Conservation (phyloP, 257 asterid genomes). For the Apocynum venetum region DNA sequence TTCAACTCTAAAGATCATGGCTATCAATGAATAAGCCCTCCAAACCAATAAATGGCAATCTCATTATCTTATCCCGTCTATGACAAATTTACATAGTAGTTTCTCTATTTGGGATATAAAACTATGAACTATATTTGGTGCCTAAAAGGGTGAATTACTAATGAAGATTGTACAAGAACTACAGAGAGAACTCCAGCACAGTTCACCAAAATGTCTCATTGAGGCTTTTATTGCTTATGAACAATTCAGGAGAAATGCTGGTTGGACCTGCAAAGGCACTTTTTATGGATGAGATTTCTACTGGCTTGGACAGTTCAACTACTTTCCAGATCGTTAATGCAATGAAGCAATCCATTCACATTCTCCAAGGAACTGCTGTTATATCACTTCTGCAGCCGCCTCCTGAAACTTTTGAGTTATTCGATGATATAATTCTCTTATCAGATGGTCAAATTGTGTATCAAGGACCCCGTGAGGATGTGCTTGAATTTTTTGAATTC, state of each 20-base stretch:
- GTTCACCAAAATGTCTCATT: background rate
- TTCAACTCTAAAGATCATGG: no score
- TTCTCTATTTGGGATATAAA: background rate
- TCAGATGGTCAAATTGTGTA: constrained; percentile 76
- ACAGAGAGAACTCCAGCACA: background rate
- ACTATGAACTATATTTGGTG: background rate
- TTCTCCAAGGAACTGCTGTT: constrained; percentile 67
- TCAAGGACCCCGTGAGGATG: constrained; percentile 74
- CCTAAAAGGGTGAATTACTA: background rate
- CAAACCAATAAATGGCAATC: background rate
- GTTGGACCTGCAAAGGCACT: constrained; percentile 85
- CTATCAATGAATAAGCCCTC: no score
- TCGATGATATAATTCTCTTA: constrained; percentile 71
- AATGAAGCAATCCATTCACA: constrained; percentile 64
- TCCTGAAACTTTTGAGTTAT: constrained; percentile 72
- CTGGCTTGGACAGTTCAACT: constrained; percentile 86
- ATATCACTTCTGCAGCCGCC: constrained; percentile 89
- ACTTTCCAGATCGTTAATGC: constrained; percentile 81
- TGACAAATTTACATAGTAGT: background rate
- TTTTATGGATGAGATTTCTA: constrained; percentile 91
- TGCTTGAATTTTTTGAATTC: constrained; percentile 59
- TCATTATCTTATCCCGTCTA: background rate
- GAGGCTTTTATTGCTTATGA: background rate
- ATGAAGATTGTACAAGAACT: background rate
- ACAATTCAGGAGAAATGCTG: constrained; percentile 65